Base-by-base conservation (phyloP, 805 yeast species). In the Saturnispora zaruensis region DNA sequence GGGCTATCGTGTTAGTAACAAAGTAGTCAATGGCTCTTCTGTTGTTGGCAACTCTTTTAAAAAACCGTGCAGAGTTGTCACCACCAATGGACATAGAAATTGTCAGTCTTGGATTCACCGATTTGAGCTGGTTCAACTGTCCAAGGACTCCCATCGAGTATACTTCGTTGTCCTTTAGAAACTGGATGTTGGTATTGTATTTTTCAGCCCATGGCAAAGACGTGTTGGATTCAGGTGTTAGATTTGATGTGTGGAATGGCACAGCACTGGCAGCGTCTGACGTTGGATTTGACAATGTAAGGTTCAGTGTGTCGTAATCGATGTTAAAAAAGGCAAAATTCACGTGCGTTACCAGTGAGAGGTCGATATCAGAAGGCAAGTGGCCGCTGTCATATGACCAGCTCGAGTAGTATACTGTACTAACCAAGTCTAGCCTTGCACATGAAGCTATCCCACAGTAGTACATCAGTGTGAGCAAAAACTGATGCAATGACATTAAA, bases 21-120 rank as follows among this genome's bases (percentile, higher is more conserved):
- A 90, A 87, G 0, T 41, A 61, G 1, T 62, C 59, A 6, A 81
- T 53, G 21, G 65, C 64, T 2, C 30, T 14, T 1, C 43, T 46
- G 34, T 61, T 57, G 1, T 51, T 44, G 2, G 63, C 59, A 1
- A 73, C 53, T 0, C 67, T 62, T 21, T 63, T 62, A 50, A 76
- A 73, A 0, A 70, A 62, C 4, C 74, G 73, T 1, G 64, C 66
- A 0, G 80, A 70, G 38, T 89, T 82, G 11, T 69, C 67, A 0
- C 99, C 99, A 5, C 99, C 99, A 50, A 91, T 75, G 0, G 96
- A 82, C 75, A 89, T 72, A 3, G 80, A 68, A 0, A 81, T 69
- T 53, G 81, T 79, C 30, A 88, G 60, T 33, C 73, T 56, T 3
- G 55, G 54, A 6, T 64, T 60, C 1, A 60, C 23, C 8, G 26